Conservation (phyloP, 768 basidiomycete species). For the Trametopsis cervina region DNA sequence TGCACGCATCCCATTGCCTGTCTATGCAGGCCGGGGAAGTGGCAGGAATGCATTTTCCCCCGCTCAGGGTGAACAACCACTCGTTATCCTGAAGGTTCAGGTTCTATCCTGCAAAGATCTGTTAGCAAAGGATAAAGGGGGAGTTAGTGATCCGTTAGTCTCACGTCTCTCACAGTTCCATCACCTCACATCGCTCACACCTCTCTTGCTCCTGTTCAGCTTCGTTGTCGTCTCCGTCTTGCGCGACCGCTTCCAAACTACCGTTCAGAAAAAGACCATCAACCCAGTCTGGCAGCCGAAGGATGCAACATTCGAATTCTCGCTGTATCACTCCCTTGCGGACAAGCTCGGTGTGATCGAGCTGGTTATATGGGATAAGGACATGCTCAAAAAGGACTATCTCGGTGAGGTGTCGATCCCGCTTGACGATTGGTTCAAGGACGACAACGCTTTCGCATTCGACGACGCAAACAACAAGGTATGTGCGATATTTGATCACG, state of each 20-base stretch:
- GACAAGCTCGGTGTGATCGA: conserved; percentile 72
- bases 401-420: conserved; percentile 80
- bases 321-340: conserved; percentile 70
- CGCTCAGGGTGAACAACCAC: conserved; percentile 52
- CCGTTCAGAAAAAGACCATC: conserved; percentile 64
- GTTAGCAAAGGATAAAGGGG: conserved; percentile 56
- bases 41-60: conserved; percentile 35
- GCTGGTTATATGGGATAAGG: conserved; percentile 91
- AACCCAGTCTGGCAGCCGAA: conserved; percentile 61
- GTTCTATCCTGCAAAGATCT: conserved; percentile 59
- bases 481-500: conserved; percentile 24
- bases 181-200: neutral
- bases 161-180: neutral
- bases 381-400: conserved; percentile 86
- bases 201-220: conserved; percentile 27
- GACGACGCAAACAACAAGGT: conserved; percentile 67
- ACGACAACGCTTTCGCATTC: conserved; percentile 41
- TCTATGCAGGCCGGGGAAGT: conserved; percentile 33
- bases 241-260: conserved; percentile 57
- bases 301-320: conserved; percentile 86
- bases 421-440: conserved; percentile 77
- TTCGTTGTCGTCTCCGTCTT: conserved; percentile 65
- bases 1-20: conserved; percentile 45
- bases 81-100: conserved; percentile 63
- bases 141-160: conserved; percentile 74